Percentiles rank a stretch among this genome's conserved stretches.
Evolutionary conservation across 257 asterid species (phyloP).

Genomic region (Perilla frutescens): DNA sequence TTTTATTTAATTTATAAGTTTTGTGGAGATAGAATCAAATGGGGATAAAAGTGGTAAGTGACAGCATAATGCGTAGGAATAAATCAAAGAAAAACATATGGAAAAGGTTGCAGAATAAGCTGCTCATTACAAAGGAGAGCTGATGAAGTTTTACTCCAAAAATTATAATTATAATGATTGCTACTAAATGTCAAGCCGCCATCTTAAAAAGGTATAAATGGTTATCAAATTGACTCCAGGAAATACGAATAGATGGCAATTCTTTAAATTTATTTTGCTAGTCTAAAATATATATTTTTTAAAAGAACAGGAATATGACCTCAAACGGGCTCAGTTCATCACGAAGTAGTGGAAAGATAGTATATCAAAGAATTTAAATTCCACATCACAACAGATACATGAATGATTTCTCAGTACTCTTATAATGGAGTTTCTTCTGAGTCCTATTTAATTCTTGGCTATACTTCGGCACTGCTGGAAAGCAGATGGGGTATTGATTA

Average conservation of each 20-base stretch:
- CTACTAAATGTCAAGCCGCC: constrained; percentile 9
- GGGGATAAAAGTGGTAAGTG: no score
- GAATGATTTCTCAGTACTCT: not conserved
- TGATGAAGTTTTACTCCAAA: not conserved
- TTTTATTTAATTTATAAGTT: no score
- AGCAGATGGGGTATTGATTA: constrained; percentile 1
- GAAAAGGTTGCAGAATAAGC: not conserved
- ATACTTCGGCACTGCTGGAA: constrained; percentile 2
- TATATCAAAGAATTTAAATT: constrained; percentile 5
- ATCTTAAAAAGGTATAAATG: not conserved
- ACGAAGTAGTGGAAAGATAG: not conserved
- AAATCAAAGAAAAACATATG: not conserved
- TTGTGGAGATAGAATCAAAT: no score
- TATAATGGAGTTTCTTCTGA: not conserved
- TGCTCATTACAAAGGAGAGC: constrained; percentile 5
- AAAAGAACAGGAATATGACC: not conserved
- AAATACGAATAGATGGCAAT: not conserved
- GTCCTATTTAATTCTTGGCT: constrained; percentile 1
- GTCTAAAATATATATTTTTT: not conserved
- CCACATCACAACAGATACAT: not conserved
- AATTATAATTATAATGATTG: constrained; percentile 15
- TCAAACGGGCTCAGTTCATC: not conserved
- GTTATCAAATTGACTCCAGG: not conserved
- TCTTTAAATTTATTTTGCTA: not conserved
- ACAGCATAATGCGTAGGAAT: not conserved